Conservation (phyloP, 208 protist genomes). For the Naegleria fowleri region DNA sequence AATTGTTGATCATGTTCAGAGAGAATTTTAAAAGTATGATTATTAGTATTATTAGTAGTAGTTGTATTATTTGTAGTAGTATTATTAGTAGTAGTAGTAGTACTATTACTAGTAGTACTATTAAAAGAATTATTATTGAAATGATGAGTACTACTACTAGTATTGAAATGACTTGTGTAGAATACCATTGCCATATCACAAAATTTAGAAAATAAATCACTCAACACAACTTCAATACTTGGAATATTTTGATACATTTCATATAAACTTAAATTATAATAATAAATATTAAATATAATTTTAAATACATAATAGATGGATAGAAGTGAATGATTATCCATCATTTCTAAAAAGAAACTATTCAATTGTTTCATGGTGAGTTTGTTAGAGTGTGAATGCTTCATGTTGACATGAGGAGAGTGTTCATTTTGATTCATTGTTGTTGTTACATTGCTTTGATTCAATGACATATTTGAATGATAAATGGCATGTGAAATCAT, state of each 20-base stretch:
- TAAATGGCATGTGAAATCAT: background rate
- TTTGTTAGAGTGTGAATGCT: background rate
- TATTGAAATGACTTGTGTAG: background rate
- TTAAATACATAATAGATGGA: background rate
- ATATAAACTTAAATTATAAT: background rate
- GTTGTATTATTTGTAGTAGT: no score
- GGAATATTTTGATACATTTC: background rate
- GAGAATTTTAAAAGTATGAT: no score
- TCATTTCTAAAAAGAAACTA: conserved; percentile 5
- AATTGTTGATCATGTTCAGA: no score
- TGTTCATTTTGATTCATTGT: no score
- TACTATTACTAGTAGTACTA: no score
- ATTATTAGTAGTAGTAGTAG: no score
- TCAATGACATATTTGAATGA: no score
- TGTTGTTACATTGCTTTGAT: no score
- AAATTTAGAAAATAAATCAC: background rate
- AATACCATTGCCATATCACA: background rate
- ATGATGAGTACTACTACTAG: no score
- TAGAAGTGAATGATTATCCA: background rate
- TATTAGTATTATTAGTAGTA: no score
- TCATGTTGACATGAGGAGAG: no score
- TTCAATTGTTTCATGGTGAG: conserved; percentile 20
- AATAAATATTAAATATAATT: background rate
- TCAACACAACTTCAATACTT: background rate
- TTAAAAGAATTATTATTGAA: no score